Evolutionary conservation across 2,329 filamentous ascomycete genomes (phyloP).

Genomic region (Penicillium sp.): DNA sequence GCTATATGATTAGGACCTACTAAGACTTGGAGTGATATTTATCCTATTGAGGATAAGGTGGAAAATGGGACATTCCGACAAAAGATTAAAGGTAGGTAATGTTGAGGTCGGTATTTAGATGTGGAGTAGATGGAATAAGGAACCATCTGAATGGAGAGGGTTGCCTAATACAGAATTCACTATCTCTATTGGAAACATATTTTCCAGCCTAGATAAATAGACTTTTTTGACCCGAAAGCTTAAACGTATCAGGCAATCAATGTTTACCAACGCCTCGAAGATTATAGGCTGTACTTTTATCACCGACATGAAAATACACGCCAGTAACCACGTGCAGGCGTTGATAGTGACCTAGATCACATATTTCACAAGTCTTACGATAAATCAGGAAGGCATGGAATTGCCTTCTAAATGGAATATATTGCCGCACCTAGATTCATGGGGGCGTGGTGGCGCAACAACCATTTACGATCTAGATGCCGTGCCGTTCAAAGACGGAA

Average conservation of each 20-base stretch:
- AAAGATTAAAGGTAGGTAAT: background rate
- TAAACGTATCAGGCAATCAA: background rate
- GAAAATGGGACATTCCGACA: background rate
- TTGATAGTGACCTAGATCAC: background rate
- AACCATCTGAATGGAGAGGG: background rate
- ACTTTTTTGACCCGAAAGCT: background rate
- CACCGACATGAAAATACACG: background rate
- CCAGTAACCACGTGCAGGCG: background rate
- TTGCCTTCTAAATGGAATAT: background rate
- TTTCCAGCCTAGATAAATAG: background rate
- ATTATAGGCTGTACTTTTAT: background rate
- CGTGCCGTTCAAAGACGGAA: background rate
- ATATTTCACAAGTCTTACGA: background rate
- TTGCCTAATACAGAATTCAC: background rate
- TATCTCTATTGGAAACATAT: background rate
- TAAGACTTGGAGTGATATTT: background rate
- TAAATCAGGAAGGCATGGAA: background rate
- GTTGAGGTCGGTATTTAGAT: background rate
- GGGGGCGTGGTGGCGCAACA: background rate
- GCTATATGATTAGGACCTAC: background rate
- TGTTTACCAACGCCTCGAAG: background rate
- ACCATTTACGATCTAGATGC: background rate
- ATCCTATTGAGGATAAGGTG: background rate
- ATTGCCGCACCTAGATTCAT: background rate
- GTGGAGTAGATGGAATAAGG: background rate